phyloP scores from a whole-genome alignment of 139 green algal genomes.

The Monoraphidium neglectum region DNA sequence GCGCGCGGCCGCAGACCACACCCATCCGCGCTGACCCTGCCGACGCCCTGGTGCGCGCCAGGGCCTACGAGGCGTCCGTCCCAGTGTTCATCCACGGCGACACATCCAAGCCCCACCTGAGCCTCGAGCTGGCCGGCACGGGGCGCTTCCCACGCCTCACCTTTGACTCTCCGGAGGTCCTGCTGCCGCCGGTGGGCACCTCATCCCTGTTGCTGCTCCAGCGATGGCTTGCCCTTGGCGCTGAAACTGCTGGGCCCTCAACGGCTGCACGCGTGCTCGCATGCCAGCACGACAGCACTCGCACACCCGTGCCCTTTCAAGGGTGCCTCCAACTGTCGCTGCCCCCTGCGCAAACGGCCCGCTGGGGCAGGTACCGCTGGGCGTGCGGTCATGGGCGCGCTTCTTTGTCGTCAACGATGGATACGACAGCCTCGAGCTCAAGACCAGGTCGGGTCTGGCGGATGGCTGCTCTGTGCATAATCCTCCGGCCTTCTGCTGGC shows the following conservation, averaged over 20 bases:
- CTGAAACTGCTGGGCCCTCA: too few relatives aligned
- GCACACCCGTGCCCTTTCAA: too few relatives aligned
- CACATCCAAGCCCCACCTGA: constrained; percentile 41
- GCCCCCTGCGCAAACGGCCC: neutral
- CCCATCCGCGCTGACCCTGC: too few relatives aligned
- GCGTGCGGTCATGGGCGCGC: constrained; percentile 37
- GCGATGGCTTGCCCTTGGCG: neutral
- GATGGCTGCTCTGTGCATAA: too few relatives aligned
- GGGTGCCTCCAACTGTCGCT: too few relatives aligned
- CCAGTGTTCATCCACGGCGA: constrained; percentile 54
- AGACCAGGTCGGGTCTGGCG: neutral
- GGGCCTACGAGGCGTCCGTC: constrained; percentile 47
- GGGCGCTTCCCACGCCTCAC: constrained; percentile 55
- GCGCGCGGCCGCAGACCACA: too few relatives aligned
- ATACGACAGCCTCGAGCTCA: constrained; percentile 87
- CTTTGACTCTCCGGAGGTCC: constrained; percentile 61
- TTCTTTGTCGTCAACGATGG: constrained; percentile 79
- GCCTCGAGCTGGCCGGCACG: constrained; percentile 39
- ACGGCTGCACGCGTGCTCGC: too few relatives aligned
- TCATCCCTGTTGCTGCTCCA: too few relatives aligned
- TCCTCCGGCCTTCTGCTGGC: too few relatives aligned
- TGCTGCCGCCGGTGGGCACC: constrained; percentile 54
- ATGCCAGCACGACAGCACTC: too few relatives aligned
- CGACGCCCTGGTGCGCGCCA: constrained; percentile 2
- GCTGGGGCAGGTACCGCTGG: constrained; percentile 52